Evolutionary conservation across 2,329 filamentous ascomycete species (phyloP), one percentile per base, ranked within the genome.

Genomic region (Allantophomopsis lycopodina): DNA sequence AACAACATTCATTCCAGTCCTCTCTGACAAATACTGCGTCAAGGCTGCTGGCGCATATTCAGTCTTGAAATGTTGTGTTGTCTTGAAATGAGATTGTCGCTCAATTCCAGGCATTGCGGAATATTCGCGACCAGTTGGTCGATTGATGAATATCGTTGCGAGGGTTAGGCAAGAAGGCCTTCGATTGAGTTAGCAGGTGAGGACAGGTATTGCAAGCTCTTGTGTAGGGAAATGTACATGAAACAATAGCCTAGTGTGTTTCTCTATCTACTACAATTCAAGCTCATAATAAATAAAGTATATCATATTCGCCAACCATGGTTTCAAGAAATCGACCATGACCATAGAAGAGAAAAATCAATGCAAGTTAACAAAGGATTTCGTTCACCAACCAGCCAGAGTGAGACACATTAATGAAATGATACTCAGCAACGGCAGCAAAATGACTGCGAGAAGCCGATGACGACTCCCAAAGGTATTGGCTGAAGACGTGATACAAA

Each of bases 21-120:
- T 73, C 51, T 86, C 77, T 5, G 91, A 98, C 55, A 93, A 86
- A 83, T 98, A 98, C 58, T 95, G 88, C 16, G 86, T 89, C 60
- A 98, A 83, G 40, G 72, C 76, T 46, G 83, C 83, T 10, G 88
- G 83, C 11, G 88, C 86, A 65, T 95, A 98, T 56, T 95, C 84
- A 7, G 84, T 81, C 48, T 82, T 72, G 64, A 98, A 94, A 54
- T 74, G 78, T 56, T 94, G 86, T 37, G 94, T 68, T 51, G 79
- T 82, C 58, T 79, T 84, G 63, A 96, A 96, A 53, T 79, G 73
- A 36, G 68, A 61, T 41, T 62, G 62, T 39, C 65, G 57, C 38
- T 56, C 53, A 50, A 64, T 56, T 31, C 70, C 61, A 41, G 72
- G 62, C 78, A 83, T 83, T 32, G 55, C 70, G 53, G 44, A 39